These are phyloP conservation scores for Picochlorum sp. DNA, from an alignment of 139 green algal species.

Conservation along the genomic window DNA sequence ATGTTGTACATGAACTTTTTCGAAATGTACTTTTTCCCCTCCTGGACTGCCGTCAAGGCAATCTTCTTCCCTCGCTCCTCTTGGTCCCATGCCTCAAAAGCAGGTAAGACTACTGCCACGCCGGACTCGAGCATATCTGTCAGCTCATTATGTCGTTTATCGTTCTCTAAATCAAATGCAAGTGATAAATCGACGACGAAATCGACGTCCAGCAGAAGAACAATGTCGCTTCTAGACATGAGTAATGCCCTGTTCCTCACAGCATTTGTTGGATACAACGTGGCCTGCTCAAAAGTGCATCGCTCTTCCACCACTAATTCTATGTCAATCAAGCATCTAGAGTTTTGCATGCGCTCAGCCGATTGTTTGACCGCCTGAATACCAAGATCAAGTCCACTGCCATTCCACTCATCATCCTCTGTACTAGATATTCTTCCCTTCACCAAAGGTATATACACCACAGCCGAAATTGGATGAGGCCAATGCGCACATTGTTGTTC, in stretches of 20 bases:
- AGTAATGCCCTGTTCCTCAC: constrained; percentile 9
- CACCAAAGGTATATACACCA: constrained; percentile 31
- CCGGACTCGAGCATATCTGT: constrained; percentile 7
- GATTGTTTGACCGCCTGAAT: constrained; percentile 7
- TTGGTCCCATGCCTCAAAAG: constrained; percentile 28
- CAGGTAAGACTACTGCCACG: constrained; percentile 27
- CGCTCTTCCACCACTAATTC: constrained; percentile 33
- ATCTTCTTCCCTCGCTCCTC: constrained; percentile 14
- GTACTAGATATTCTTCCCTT: constrained; percentile 18
- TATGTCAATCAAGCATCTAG: constrained; percentile 25
- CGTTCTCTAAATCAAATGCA: background rate
- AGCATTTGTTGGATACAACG: constrained; percentile 16
- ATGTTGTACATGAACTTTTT: constrained; percentile 23
- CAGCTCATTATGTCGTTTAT: constrained; percentile 13
- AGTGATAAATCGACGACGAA: constrained; percentile 21
- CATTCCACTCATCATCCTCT: constrained; percentile 24
- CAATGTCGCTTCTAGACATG: constrained; percentile 6
- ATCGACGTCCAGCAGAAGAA: constrained; percentile 33
- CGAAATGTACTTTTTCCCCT: constrained; percentile 26
- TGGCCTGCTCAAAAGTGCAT: constrained; percentile 10
- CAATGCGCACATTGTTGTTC: constrained; percentile 27
- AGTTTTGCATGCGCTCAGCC: background rate
- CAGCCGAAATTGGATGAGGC: constrained; percentile 15
- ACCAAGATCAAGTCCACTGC: constrained; percentile 11
- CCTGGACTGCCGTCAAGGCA: constrained; percentile 13